phyloP scores from a whole-genome alignment of 306 rosid species.

The Betula pendula region DNA sequence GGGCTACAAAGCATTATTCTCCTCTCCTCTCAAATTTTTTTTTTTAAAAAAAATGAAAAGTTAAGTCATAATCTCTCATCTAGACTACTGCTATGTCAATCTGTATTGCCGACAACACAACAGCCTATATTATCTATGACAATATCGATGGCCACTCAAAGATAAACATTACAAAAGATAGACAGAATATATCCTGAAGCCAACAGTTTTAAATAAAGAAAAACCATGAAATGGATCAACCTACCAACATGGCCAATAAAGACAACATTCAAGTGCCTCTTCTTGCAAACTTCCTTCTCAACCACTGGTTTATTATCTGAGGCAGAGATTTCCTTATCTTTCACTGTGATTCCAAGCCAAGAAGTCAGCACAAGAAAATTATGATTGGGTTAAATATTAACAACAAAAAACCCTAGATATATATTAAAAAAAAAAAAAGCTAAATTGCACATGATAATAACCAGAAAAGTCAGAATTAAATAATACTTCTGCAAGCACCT shows the following conservation, averaged over 20 bases:
- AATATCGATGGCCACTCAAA: background rate
- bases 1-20: background rate
- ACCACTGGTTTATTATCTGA: constrained; percentile 36
- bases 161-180: background rate
- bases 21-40: background rate
- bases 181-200: background rate
- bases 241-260: constrained; percentile 97
- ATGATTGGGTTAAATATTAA: constrained; percentile 2
- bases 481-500: constrained; percentile 41
- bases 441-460: constrained; percentile 7
- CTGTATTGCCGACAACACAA: background rate
- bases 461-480: background rate
- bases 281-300: constrained; percentile 36
- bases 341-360: constrained; percentile 42
- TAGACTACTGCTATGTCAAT: background rate
- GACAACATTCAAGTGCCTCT: constrained; percentile 88
- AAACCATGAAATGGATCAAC: constrained; percentile 33
- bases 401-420: background rate
- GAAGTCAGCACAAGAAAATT: constrained; percentile 27
- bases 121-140: background rate
- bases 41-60: background rate
- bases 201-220: constrained; percentile 4
- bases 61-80: background rate
- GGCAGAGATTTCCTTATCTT: constrained; percentile 47
- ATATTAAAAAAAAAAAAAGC: constrained; percentile 17